Conservation (phyloP, 192 early-diverging fungal genomes). For the Linnemannia elongata region DNA sequence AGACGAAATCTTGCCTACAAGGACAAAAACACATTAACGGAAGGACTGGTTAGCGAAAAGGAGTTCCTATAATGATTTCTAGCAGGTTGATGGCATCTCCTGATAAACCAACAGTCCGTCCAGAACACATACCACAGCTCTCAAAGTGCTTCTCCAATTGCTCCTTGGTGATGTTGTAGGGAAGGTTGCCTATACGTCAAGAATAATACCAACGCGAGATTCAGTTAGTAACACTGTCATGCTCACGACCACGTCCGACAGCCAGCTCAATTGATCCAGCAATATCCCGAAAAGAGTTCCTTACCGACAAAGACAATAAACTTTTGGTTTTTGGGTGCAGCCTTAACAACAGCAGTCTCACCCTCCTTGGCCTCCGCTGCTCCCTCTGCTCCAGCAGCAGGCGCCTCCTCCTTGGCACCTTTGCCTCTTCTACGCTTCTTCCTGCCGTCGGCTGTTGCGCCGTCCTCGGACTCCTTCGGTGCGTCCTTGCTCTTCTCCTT, state of each 20-base stretch:
- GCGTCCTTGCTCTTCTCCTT: background rate
- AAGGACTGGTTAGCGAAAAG: background rate
- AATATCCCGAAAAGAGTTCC: background rate
- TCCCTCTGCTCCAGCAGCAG: conserved; percentile 3
- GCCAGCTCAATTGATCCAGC: background rate
- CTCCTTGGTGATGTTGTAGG: conserved; percentile 73
- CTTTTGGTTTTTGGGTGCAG: conserved; percentile 47
- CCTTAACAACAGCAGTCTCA: conserved; percentile 17
- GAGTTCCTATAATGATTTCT: background rate
- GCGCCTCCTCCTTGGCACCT: conserved; percentile 38
- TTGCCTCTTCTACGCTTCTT: conserved; percentile 55
- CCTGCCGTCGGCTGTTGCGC: conserved; percentile 25
- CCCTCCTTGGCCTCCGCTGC: conserved; percentile 6
- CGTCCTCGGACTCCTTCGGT: background rate
- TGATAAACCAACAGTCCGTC: background rate
- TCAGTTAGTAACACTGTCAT: background rate
- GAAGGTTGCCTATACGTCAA: conserved; percentile 66
- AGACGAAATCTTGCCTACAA: conserved; percentile 62
- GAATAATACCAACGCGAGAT: background rate
- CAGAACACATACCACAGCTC: conserved; percentile 57
- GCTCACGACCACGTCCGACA: too few species aligned
- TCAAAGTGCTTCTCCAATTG: conserved; percentile 73
- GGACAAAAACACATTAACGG: background rate
- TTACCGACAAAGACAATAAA: conserved; percentile 57
- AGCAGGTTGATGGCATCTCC: too few species aligned